phyloP scores from a whole-genome alignment of 2,329 filamentous ascomycete species.

The Colletotrichum spaethianum region DNA sequence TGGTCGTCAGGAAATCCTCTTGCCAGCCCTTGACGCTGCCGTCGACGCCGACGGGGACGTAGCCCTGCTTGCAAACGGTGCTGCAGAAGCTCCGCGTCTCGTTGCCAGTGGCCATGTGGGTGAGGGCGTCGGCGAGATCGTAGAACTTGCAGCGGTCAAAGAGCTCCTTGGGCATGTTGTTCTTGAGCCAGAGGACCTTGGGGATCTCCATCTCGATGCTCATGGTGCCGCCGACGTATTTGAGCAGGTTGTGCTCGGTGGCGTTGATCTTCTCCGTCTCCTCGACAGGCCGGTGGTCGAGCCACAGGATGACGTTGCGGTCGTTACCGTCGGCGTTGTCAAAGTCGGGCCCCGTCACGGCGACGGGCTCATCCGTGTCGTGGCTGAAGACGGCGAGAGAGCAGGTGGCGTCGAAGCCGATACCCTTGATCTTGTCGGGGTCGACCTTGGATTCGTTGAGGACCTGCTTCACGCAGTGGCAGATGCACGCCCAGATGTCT shows the following conservation, averaged over 20 bases:
- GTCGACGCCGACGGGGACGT: slow-evolving; percentile 95
- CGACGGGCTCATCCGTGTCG: slow-evolving; percentile 90
- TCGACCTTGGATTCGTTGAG: slow-evolving; percentile 87
- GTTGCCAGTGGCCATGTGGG: slow-evolving; percentile 92
- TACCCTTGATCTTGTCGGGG: slow-evolving; percentile 82
- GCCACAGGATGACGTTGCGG: slow-evolving; percentile 96
- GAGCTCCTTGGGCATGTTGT: slow-evolving; percentile 93
- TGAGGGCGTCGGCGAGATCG: slow-evolving; percentile 92
- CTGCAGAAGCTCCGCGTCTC: slow-evolving; percentile 96
- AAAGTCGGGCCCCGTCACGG: slow-evolving; percentile 92
- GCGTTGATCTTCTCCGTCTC: slow-evolving; percentile 96
- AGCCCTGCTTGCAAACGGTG: slow-evolving; percentile 97
- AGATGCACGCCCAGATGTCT: slow-evolving; percentile 97
- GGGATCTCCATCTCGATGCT: slow-evolving; percentile 99
- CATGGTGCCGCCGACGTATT: slow-evolving; percentile 98
- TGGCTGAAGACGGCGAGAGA: slow-evolving; percentile 91
- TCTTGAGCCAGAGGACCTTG: slow-evolving; percentile 98
- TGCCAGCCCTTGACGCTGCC: slow-evolving; percentile 99
- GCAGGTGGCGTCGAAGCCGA: slow-evolving; percentile 99
- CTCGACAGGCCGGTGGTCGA: slow-evolving; percentile 91
- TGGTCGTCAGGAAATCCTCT: slow-evolving; percentile 89
- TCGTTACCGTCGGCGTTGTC: slow-evolving; percentile 81
- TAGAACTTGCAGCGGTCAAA: slow-evolving; percentile 98
- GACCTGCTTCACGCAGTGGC: slow-evolving; percentile 86
- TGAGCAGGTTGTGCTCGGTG: slow-evolving; percentile 91